These are phyloP conservation scores for Rhizopus microsporus DNA, from an alignment of 371 early-diverging fungal species.

Conservation along the genomic window DNA sequence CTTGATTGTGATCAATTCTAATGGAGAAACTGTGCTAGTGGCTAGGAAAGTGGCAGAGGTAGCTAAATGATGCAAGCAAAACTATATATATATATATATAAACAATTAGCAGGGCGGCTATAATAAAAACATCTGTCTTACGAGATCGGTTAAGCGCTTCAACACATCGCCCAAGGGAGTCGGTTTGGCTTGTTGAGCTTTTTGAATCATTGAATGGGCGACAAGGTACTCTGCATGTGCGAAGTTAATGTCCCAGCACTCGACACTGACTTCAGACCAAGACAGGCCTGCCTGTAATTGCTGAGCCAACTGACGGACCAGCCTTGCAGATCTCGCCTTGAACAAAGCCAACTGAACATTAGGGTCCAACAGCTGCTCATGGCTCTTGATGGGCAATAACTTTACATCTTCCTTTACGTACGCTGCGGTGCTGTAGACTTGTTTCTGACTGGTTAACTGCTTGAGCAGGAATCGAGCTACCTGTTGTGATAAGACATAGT, in stretches of 20 bases:
- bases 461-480: constrained; percentile 64
- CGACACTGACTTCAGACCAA: constrained; percentile 60
- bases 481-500: constrained; percentile 75
- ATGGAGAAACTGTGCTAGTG: constrained; percentile 36
- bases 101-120: background rate
- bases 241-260: constrained; percentile 53
- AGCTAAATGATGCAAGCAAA: constrained; percentile 30
- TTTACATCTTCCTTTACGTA: constrained; percentile 5
- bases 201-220: constrained; percentile 21
- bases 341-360: constrained; percentile 58
- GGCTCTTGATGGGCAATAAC: too few relatives aligned
- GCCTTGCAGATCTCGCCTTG: constrained; percentile 61
- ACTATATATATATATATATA: constrained; percentile 30
- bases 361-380: constrained; percentile 38
- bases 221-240: constrained; percentile 50
- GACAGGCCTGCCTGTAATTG: constrained; percentile 33
- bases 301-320: constrained; percentile 49
- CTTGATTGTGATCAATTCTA: constrained; percentile 27
- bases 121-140: constrained; percentile 12
- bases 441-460: constrained; percentile 41
- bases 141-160: constrained; percentile 37
- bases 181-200: constrained; percentile 12
- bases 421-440: background rate
- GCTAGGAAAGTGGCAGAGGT: constrained; percentile 39
- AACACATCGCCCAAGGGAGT: constrained; percentile 23